These are phyloP conservation scores for Ogataea pignaliae DNA, from an alignment of 805 yeast species.

Conservation along the genomic window DNA sequence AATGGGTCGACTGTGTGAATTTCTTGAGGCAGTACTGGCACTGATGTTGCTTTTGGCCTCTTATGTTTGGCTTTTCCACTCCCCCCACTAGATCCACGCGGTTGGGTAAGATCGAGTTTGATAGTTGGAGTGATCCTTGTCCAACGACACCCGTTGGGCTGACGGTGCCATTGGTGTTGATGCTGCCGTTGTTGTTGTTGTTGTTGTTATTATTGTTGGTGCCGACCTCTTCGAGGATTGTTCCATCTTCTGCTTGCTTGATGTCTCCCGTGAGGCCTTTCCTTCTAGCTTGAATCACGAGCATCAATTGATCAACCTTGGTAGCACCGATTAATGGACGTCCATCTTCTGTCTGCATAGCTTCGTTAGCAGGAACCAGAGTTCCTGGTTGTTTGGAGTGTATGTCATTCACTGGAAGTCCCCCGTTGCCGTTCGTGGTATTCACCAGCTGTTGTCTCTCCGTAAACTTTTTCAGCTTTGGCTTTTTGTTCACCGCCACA, in stretches of 20 bases:
- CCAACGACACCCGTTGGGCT: too few species aligned
- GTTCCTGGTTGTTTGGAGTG: constrained; percentile 9
- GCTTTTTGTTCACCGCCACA: background rate
- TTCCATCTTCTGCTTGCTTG: constrained; percentile 65
- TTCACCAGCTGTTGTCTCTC: background rate
- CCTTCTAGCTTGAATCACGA: constrained; percentile 83
- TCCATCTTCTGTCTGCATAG: constrained; percentile 52
- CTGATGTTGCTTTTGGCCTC: constrained; percentile 52
- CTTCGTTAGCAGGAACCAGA: constrained; percentile 43
- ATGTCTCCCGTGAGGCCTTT: constrained; percentile 67
- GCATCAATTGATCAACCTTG: constrained; percentile 86
- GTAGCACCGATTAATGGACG: constrained; percentile 79
- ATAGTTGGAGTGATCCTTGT: background rate
- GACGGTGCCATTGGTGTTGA: too few species aligned
- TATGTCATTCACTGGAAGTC: too few species aligned
- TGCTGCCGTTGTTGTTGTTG: too few species aligned
- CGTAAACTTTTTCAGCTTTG: background rate
- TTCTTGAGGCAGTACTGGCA: constrained; percentile 75
- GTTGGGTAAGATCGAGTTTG: constrained; percentile 47
- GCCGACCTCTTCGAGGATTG: constrained; percentile 46
- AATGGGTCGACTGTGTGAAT: constrained; percentile 86
- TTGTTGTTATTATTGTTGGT: constrained; percentile 13
- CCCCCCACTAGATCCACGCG: constrained; percentile 73
- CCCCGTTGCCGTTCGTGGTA: background rate
- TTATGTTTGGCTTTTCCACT: constrained; percentile 55